Percentiles rank a stretch among this genome's conserved stretches.
These are phyloP conservation scores for Alternaria gansuensis DNA, from an alignment of 2,329 filamentous ascomycete genomes.

Conservation along the genomic window DNA sequence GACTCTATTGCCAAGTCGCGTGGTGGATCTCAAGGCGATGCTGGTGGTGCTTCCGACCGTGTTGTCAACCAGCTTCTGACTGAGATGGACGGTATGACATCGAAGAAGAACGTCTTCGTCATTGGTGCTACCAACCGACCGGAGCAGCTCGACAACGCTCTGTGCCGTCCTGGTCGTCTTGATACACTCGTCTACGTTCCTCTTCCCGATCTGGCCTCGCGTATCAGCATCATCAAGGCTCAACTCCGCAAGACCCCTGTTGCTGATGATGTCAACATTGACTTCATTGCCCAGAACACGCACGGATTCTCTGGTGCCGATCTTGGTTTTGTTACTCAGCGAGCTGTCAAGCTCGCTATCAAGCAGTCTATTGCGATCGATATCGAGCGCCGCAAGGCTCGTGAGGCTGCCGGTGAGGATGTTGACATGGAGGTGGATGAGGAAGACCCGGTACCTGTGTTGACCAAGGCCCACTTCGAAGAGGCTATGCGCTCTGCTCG, in stretches of 20 bases:
- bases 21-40: conserved; percentile 95
- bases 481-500: conserved; percentile 97
- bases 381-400: conserved; percentile 89
- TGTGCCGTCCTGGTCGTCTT: conserved; percentile 98
- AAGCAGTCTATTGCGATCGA: conserved; percentile 92
- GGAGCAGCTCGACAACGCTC: conserved; percentile 96
- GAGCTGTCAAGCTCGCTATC: conserved; percentile 98
- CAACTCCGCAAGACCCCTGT: conserved; percentile 99
- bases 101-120: conserved; percentile 99
- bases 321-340: conserved; percentile 98
- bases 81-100: conserved; percentile 99
- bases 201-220: conserved; percentile 88
- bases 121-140: conserved; percentile 99
- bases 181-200: conserved; percentile 99
- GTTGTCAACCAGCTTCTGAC: conserved; percentile 99
- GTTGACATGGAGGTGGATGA: conserved; percentile 77
- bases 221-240: conserved; percentile 88
- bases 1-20: conserved; percentile 99
- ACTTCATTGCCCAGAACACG: conserved; percentile 94
- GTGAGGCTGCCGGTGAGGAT: conserved; percentile 75
- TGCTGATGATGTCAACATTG: conserved; percentile 82
- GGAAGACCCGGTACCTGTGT: conserved; percentile 93
- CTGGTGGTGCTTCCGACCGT: conserved; percentile 97
- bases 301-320: conserved; percentile 99
- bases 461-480: conserved; percentile 97